Evolutionary conservation across 1,284 basidiomycete species (phyloP).

Genomic region (Austropuccinia psidii): DNA sequence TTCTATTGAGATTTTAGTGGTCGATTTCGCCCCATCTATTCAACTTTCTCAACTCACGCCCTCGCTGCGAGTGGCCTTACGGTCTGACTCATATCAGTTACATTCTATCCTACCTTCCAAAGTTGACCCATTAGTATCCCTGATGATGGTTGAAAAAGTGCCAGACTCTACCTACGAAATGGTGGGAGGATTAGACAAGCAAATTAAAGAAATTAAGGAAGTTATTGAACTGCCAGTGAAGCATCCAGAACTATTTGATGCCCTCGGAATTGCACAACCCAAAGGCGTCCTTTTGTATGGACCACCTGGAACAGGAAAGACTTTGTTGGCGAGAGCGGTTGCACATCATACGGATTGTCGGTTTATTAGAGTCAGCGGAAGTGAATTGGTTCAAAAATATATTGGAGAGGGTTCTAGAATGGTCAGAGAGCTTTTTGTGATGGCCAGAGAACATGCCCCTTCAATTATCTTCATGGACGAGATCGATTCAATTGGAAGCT

Average conservation of each 20-base stretch:
- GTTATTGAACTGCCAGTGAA: slow-evolving; percentile 98
- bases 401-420: slow-evolving; percentile 94
- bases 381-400: slow-evolving; percentile 96
- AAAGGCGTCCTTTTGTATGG: slow-evolving; percentile 96
- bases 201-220: slow-evolving; percentile 99
- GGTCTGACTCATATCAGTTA: slow-evolving; percentile 78
- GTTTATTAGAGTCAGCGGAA: slow-evolving; percentile 93
- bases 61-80: slow-evolving; percentile 83
- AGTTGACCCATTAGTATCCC: slow-evolving; percentile 83
- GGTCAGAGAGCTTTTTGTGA: slow-evolving; percentile 96
- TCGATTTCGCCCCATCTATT: slow-evolving; percentile 85
- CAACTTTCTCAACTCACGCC: slow-evolving; percentile 73
- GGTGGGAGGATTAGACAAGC: slow-evolving; percentile 95
- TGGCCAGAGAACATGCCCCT: slow-evolving; percentile 98
- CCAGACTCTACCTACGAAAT: slow-evolving; percentile 99
- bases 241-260: slow-evolving; percentile 94
- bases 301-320: slow-evolving; percentile 95
- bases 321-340: slow-evolving; percentile 90
- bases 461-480: slow-evolving; percentile 99
- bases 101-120: slow-evolving; percentile 72
- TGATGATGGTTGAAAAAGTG: slow-evolving; percentile 99
- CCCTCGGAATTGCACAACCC: slow-evolving; percentile 92
- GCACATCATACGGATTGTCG: slow-evolving; percentile 98
- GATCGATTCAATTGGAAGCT: slow-evolving; percentile 95
- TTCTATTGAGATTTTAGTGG: slow-evolving; percentile 56